These are phyloP conservation scores for Sclerotinia subarctica DNA, from an alignment of 2,329 filamentous ascomycete species.

Conservation along the genomic window DNA sequence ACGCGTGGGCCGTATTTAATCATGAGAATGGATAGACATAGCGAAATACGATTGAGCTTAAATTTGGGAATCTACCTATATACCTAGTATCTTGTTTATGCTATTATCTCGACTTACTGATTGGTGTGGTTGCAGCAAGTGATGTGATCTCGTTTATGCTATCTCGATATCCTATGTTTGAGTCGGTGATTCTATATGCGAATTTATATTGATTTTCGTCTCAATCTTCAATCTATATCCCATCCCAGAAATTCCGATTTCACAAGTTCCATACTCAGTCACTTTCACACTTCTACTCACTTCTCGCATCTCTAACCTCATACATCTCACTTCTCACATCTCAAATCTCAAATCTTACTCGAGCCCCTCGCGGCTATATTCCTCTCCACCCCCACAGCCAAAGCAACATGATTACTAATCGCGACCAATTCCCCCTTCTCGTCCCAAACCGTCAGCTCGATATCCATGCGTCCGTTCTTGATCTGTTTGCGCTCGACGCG, in stretches of 20 bases:
- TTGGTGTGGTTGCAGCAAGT: background rate
- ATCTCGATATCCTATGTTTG: background rate
- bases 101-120: background rate
- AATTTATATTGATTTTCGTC: background rate
- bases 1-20: background rate
- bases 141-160: background rate
- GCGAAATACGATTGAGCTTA: slow-evolving; percentile 2
- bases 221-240: background rate
- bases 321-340: slow-evolving; percentile 26
- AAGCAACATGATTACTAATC: slow-evolving; percentile 63
- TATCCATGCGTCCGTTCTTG: slow-evolving; percentile 68
- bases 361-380: slow-evolving; percentile 46
- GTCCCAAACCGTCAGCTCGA: slow-evolving; percentile 68
- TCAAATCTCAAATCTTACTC: slow-evolving; percentile 25
- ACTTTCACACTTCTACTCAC: background rate
- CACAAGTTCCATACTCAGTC: too few species aligned
- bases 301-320: background rate
- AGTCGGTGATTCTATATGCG: background rate
- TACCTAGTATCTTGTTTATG: background rate
- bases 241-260: background rate
- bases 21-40: slow-evolving; percentile 12
- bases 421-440: slow-evolving; percentile 62
- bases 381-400: slow-evolving; percentile 61
- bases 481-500: slow-evolving; percentile 64
- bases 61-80: slow-evolving; percentile 1